Base-by-base conservation (phyloP, 139 green algal genomes). In the Chlamydomonas applanata region DNA sequence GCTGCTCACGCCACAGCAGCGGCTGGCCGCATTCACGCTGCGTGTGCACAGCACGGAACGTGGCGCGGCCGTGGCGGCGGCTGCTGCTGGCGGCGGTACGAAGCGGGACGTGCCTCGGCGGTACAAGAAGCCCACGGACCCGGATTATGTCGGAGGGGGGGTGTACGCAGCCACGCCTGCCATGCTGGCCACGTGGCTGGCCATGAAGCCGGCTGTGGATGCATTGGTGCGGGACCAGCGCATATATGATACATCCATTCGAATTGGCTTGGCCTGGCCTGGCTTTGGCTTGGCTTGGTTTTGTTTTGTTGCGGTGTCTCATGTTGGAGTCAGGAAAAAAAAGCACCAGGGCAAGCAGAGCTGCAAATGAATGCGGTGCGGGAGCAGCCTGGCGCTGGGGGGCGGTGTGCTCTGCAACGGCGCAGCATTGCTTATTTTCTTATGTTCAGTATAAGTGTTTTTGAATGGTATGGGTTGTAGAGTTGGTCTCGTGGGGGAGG, bases 1-100 rank as follows among this genome's bases (percentile, higher is more conserved):
- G 7, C 7, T 49, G 7, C 32, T 74, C 40, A 46, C 46, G 3
- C 53, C 35, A 4, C 71, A 66, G 40, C 60, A 78, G 60, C 61
- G 72, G 1, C 46, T 78, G 25, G 60, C 64, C 22, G 72, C 72
- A n/a, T 78, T 78, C 61, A 60, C 56, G 46, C 16, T 64, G 22
- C 20, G 19, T 29, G n/a, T 30, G 33, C 62, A 27, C 32, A 52
- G 30, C 22, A 70, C 17, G 11, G 20, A 40, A 35, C 36, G 9
- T 22, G 2, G 25, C 24, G 36, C 19, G 20, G 36, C 65, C 2
- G 40, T 36, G 65, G 36, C 59, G 3, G 24, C 24, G 25, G n/a
- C 59, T 24, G n/a, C 40, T 19, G 40, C 40, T 19, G 40, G 40
- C 40, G n/a, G n/a, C n/a, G n/a, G n/a, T n/a, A n/a, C n/a, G n/a